Percentiles rank a stretch among this genome's conserved stretches.
Conservation (phyloP, 2,329 filamentous ascomycete species). For the Claviceps paspali region DNA sequence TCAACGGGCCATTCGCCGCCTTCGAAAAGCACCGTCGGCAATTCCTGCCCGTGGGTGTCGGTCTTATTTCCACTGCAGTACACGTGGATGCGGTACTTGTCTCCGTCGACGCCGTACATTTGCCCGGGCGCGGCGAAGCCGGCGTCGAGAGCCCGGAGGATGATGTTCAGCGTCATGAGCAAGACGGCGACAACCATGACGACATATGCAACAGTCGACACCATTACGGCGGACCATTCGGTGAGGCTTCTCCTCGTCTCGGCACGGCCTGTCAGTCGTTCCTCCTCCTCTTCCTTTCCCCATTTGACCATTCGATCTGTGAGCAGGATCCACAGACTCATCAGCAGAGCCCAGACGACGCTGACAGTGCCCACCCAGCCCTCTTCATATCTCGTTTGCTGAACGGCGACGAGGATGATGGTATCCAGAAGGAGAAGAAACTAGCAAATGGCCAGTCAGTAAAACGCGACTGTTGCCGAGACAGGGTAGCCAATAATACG, state of each 20-base stretch:
- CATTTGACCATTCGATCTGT: conserved; percentile 74
- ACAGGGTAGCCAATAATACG: conserved; percentile 2
- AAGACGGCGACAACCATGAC: conserved; percentile 53
- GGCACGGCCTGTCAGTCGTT: conserved; percentile 74
- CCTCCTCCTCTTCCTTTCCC: conserved; percentile 87
- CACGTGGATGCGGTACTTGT: conserved; percentile 77
- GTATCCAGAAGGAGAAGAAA: conserved; percentile 41
- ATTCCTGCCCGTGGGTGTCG: conserved; percentile 31
- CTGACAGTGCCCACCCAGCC: conserved; percentile 82
- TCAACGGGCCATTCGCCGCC: conserved; percentile 70
- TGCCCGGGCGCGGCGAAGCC: conserved; percentile 59
- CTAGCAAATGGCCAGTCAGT: too few species aligned
- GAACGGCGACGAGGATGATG: conserved; percentile 64
- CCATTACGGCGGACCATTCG: conserved; percentile 72
- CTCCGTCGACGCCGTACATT: conserved; percentile 63
- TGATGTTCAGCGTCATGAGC: conserved; percentile 64
- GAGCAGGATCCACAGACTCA: conserved; percentile 63
- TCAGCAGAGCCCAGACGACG: conserved; percentile 64
- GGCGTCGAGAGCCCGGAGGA: conserved; percentile 66
- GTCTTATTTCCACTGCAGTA: conserved; percentile 63
- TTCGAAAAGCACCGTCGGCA: conserved; percentile 77
- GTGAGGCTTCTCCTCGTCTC: conserved; percentile 69
- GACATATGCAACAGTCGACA: conserved; percentile 56
- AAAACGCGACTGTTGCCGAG: neutral
- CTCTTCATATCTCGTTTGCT: conserved; percentile 65